These are phyloP conservation scores for Mycena galericulata DNA, from an alignment of 768 basidiomycete species.

Conservation along the genomic window DNA sequence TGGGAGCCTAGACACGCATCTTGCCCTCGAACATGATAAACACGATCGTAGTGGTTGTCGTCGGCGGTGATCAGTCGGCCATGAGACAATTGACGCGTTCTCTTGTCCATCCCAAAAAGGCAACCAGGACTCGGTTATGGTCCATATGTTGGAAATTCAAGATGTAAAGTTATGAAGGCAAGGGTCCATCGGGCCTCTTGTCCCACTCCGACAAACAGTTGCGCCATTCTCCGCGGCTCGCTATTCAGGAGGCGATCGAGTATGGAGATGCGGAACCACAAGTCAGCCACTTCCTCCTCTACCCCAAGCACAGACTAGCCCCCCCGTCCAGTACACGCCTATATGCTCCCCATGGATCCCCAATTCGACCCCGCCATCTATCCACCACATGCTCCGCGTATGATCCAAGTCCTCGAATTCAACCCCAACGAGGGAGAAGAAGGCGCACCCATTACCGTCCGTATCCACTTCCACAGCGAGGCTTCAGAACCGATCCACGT, in stretches of 20 bases:
- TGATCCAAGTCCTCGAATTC: conserved; percentile 76
- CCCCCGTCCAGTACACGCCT: too few relatives aligned
- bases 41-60: too few relatives aligned
- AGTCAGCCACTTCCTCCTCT: not conserved
- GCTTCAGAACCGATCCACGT: conserved; percentile 68
- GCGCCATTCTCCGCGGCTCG: conserved; percentile 19
- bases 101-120: conserved; percentile 16
- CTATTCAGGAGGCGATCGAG: not conserved
- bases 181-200: conserved; percentile 9
- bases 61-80: not conserved
- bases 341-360: conserved; percentile 8
- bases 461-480: conserved; percentile 67
- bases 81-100: too few relatives aligned
- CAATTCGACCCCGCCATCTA: not conserved
- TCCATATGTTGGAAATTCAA: conserved; percentile 11
- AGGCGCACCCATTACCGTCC: conserved; percentile 73
- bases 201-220: not conserved
- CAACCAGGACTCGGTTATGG: not conserved
- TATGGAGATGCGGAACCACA: conserved; percentile 9
- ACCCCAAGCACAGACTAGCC: not conserved
- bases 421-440: conserved; percentile 72
- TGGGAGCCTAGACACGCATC: conserved; percentile 68
- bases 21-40: conserved; percentile 49
- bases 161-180: not conserved
- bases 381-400: conserved; percentile 51